Evolutionary conservation across 208 protist species (phyloP).

Genomic region (Trypanosoma lewisi): DNA sequence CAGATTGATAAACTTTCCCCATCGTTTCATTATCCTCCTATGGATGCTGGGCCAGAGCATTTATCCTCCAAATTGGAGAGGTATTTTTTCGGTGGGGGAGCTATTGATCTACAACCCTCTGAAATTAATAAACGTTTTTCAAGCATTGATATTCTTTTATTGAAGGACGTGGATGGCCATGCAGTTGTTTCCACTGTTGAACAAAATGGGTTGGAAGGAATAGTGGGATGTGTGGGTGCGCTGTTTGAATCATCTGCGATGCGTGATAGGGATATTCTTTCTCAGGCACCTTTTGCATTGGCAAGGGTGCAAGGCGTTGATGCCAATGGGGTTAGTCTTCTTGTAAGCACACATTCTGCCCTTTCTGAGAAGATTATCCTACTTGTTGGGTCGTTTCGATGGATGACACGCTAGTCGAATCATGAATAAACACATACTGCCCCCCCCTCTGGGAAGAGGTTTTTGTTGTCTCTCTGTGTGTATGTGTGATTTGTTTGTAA

Average conservation of each 20-base stretch:
- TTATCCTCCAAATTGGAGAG: conserved; percentile 44
- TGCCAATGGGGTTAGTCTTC: conserved; percentile 59
- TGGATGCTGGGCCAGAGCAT: conserved; percentile 22
- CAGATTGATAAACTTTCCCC: conserved; percentile 63
- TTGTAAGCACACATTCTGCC: conserved; percentile 74
- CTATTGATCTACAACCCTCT: conserved; percentile 58
- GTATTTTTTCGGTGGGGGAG: conserved; percentile 72
- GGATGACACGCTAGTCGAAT: conserved; percentile 58
- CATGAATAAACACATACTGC: too few species aligned
- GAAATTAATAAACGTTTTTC: conserved; percentile 62
- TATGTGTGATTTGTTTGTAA: conserved; percentile 1
- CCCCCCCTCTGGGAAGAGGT: not conserved
- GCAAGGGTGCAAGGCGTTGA: conserved; percentile 69
- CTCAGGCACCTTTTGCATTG: conserved; percentile 53
- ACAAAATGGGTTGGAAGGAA: conserved; percentile 51
- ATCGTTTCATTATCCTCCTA: conserved; percentile 39
- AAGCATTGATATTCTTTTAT: conserved; percentile 58
- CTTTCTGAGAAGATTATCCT: conserved; percentile 70
- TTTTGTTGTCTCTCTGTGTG: not conserved
- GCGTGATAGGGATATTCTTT: conserved; percentile 37
- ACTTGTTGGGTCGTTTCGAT: conserved; percentile 70
- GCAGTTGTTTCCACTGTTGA: conserved; percentile 48
- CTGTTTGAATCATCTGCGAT: conserved; percentile 46
- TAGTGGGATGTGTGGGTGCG: conserved; percentile 77
- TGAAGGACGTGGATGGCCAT: conserved; percentile 62